Conservation (phyloP, 345 rosid genomes). For the Eucalyptus rudis region DNA sequence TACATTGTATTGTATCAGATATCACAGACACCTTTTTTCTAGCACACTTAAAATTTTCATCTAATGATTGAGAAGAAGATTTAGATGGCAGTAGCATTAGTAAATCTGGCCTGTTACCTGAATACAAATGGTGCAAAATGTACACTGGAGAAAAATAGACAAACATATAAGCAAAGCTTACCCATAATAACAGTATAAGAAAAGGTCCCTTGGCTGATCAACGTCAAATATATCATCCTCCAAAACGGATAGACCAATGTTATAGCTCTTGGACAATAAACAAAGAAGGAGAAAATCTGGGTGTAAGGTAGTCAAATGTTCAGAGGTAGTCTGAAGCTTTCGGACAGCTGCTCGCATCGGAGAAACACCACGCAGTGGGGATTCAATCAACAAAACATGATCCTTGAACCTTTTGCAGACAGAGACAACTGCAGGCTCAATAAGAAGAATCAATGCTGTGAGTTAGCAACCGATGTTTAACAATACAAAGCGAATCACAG, state of each 20-base stretch:
- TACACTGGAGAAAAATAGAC: neutral
- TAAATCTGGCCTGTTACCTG: neutral
- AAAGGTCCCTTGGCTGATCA: slow-evolving; percentile 83
- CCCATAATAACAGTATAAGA: slow-evolving; percentile 93
- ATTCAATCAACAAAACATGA: slow-evolving; percentile 40
- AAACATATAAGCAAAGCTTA: slow-evolving; percentile 4
- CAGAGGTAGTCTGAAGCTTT: slow-evolving; percentile 64
- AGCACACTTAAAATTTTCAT: neutral
- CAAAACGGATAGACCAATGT: slow-evolving; percentile 62
- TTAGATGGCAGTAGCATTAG: neutral
- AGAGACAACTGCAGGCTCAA: slow-evolving; percentile 37
- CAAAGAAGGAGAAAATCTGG: slow-evolving; percentile 88
- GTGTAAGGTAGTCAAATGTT: slow-evolving; percentile 78
- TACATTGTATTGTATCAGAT: neutral
- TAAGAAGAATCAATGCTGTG: neutral
- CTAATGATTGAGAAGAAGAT: neutral
- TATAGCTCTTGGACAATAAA: slow-evolving; percentile 62
- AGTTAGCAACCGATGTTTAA: neutral
- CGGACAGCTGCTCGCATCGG: slow-evolving; percentile 60
- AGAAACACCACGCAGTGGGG: slow-evolving; percentile 65
- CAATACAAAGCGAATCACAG: neutral
- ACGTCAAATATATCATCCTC: slow-evolving; percentile 84
- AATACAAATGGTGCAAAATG: neutral
- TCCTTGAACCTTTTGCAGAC: slow-evolving; percentile 86
- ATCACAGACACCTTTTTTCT: neutral